Evolutionary conservation across 2,329 filamentous ascomycete genomes (phyloP), one percentile per base, ranked within the genome.

Genomic region (Zarea fungicola): DNA sequence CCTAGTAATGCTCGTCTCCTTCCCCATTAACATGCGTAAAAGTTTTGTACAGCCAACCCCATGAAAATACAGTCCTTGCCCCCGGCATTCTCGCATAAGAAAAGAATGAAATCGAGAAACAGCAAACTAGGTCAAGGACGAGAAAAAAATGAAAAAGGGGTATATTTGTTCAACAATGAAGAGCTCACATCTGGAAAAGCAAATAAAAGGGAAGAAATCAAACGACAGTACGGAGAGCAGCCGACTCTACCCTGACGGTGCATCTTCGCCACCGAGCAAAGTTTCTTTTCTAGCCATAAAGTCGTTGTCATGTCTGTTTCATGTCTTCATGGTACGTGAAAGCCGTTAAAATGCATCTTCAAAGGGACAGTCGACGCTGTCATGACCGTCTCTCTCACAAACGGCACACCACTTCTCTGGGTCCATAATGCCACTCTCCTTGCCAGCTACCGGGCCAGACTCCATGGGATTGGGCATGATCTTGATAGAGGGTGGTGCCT

Each of bases 321-420:
- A 25, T 40, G 19, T 26, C 21, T 18, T 35, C 19, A 25, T 26
- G n/a, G 23, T 26, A 35, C n/a, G 21, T 21, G 3, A 44, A 10
- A 7, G 5, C 31, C 26, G 2, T 65, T 71, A 84, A 55, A 84
- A 87, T 25, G 82, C 83, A 66, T 95, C 89, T 69, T 96, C 91
- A 67, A 95, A 87, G 11, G 91, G 90, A 68, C 91, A 96, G 66
- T 95, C 89, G 53, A 95, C 91, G 62, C 92, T 96, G 67, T 96
- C 88, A 65, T 99, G 93, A 13, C 93, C 93, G 61, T 99, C 93
- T 54, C 89, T 83, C 73, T 99, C 93, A 65, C 93, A 99, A 37
- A 97, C 75, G 14, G 93, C 93, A 68, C 93, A 99, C 93, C 93
- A 99, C 70, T 96, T 96, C 54, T 85, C 80, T 48, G 84, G 81